Conservation (phyloP, 805 yeast genomes). For the Hanseniaspora jakobsenii region DNA sequence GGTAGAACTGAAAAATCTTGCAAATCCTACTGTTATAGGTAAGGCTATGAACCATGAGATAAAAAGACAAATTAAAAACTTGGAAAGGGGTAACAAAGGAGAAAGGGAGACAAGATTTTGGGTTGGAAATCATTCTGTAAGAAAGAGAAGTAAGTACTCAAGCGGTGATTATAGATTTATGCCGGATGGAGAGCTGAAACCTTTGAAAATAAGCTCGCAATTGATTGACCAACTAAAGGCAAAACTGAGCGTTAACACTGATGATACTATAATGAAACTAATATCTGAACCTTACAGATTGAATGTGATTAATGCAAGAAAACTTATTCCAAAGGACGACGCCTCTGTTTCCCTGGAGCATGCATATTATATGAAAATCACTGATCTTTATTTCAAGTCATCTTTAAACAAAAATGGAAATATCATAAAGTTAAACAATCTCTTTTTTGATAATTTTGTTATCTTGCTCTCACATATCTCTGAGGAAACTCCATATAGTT, state of each 20-base stretch:
- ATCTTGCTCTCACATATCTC: no score
- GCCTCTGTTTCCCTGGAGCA: no score
- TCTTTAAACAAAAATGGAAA: no score
- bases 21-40: conserved; percentile 68
- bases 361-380: no score
- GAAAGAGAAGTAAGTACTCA: conserved; percentile 64
- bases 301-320: background rate
- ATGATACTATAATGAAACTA: conserved; percentile 38
- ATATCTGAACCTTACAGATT: conserved; percentile 41
- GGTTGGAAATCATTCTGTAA: conserved; percentile 63
- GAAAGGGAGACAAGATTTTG: conserved; percentile 78
- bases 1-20: conserved; percentile 81
- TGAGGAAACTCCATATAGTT: no score
- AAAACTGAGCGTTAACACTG: conserved; percentile 50
- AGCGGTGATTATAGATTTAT: conserved; percentile 82
- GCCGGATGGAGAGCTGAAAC: conserved; percentile 85
- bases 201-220: conserved; percentile 31
- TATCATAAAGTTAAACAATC: no score
- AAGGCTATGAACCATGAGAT: conserved; percentile 68
- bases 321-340: background rate
- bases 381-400: no score
- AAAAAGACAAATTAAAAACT: conserved; percentile 46
- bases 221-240: conserved; percentile 14
- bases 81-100: conserved; percentile 31
- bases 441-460: no score